Base-by-base conservation (phyloP, 1,139 yeast species). In the Spencermartinsiella ligniputridi region DNA sequence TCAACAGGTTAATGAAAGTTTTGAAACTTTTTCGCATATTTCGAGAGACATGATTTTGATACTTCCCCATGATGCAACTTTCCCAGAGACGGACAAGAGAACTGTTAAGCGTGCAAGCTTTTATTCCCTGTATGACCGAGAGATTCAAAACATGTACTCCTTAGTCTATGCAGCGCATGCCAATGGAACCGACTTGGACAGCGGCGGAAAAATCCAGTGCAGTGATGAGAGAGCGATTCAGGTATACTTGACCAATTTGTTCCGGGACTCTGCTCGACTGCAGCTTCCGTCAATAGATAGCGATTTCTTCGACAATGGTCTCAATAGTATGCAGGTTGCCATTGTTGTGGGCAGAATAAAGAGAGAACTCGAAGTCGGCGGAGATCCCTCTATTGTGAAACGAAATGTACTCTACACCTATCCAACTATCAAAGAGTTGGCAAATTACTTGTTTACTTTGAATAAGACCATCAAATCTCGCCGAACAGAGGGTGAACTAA, bases 241-340 rank as follows among this genome's bases (percentile, higher is more conserved):
- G 32, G 5, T 9, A 15, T 27, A 27, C n/a, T 27, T 27, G 32
- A 27, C n/a, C 5, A 27, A 27, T 27, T n/a, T 27, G 32, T 27
- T 27, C 32, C 8, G 32, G 15, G 32, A 27, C 15, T 27, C 32
- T 27, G 32, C 25, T 15, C n/a, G 37, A 35, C n/a, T 35, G 8
- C 13, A 12, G 12, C 13, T 35, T 11, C 25, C 22, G 9, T 20
- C 22, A 9, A 35, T 35, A 9, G 37, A 35, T 13, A 20, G 25
- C 22, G 37, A 35, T 18, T 35, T 35, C 24, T 35, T 35, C 15
- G 25, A 35, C 24, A 20, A 35, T 17, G 37, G 37, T 8, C 22
- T 35, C 25, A 22, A 35, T 17, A 35, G 37, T 8, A n/a, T 35
- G 25, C 37, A 35, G 5, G 20, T 22, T 3, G 25, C 37, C 13